Base-by-base conservation (phyloP, 768 basidiomycete species). In the Astraeus odoratus region DNA sequence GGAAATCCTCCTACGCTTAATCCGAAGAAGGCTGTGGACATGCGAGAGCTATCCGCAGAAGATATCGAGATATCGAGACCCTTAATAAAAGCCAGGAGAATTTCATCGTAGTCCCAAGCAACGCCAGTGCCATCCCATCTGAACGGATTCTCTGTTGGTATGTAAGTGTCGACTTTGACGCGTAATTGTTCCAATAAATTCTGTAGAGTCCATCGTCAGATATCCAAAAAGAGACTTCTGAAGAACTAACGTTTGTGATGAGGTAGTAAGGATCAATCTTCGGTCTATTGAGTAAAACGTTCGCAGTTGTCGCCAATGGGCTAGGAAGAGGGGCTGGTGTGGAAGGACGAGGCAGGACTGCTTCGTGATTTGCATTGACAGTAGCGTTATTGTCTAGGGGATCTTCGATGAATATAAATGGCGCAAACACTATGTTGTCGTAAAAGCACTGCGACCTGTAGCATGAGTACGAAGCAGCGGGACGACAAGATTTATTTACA, bases 391-490 rank as follows among this genome's bases (percentile, higher is more conserved):
- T 71, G 52, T 94, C 89, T 35, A 81, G 54, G 10, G 88, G 84
- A 59, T 95, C 92, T 60, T 97, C 96, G 50, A 97, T 86, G 54
- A 93, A 97, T 42, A 97, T 87, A 66, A 98, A 99, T 0, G 93
- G 95, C 22, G 89, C 88, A 63, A 92, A 93, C 16, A 92, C 80
- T 47, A 94, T 94, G 57, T 99, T 97, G 66, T 99, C 96, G 61
- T 85, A 98, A 61, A 92, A 93, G 54, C 85, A 94, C 91, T 96
- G 53, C 25, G 42, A 20, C 25, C 31, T 30, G 39, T 40, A 43
- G 48, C 43, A 34, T 39, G 8, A n/a, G 40, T 41, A 31, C 41
- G 26, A 42, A 18, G 31, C 23, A 45, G 18, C 19, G 50, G 12
- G 3, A 18, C 22, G 7, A 15, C 35, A 7, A 29, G 49, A 48